These are phyloP conservation scores for Penicillium vulpinum DNA, from an alignment of 2,329 filamentous ascomycete species.

Conservation along the genomic window DNA sequence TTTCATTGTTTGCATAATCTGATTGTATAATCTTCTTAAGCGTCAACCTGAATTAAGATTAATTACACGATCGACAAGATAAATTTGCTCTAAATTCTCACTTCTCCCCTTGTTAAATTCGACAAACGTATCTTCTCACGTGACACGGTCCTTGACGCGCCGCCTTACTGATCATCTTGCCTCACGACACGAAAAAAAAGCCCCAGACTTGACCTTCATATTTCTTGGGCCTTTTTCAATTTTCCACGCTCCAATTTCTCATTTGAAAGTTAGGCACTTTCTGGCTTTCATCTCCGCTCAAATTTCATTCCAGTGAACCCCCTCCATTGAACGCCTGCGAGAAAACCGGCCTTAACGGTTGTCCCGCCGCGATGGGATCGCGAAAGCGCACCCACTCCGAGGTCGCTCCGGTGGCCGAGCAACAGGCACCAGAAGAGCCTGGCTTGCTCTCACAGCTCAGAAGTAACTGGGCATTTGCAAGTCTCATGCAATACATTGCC, in stretches of 20 bases:
- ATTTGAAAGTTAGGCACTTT: neutral
- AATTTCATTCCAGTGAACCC: neutral
- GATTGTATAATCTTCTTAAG: neutral
- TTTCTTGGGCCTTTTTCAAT: neutral
- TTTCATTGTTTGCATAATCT: slow-evolving; percentile 8
- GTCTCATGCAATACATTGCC: slow-evolving; percentile 88
- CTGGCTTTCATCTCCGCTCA: neutral
- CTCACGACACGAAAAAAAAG: slow-evolving; percentile 29
- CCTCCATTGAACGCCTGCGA: slow-evolving; percentile 13
- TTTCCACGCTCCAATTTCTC: neutral
- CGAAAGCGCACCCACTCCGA: slow-evolving; percentile 59
- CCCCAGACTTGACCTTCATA: slow-evolving; percentile 7
- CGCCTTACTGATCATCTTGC: slow-evolving; percentile 30
- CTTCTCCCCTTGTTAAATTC: neutral
- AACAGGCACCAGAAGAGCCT: slow-evolving; percentile 38
- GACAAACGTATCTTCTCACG: slow-evolving; percentile 27
- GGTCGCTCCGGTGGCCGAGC: slow-evolving; percentile 52
- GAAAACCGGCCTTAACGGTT: slow-evolving; percentile 31
- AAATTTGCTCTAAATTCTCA: neutral
- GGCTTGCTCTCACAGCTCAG: slow-evolving; percentile 67
- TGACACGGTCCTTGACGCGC: slow-evolving; percentile 36
- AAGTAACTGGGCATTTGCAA: slow-evolving; percentile 95
- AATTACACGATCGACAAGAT: neutral
- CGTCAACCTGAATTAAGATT: neutral
- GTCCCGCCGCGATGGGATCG: slow-evolving; percentile 50